These are phyloP conservation scores for Oryza rufipogon DNA, from an alignment of 176 grass and related monocot species.

Conservation along the genomic window DNA sequence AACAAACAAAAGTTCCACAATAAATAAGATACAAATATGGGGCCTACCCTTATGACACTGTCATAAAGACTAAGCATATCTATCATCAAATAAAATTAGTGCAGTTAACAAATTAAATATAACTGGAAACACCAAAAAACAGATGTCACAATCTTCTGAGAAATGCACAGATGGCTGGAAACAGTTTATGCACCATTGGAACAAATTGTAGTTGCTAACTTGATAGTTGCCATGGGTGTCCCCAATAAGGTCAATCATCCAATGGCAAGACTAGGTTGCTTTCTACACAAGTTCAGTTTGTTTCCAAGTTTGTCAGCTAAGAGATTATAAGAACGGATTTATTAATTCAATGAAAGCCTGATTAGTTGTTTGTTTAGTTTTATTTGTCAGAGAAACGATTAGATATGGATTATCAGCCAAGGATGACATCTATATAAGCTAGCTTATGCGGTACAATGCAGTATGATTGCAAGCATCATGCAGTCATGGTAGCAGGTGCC, in stretches of 20 bases:
- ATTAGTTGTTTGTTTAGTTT: not conserved
- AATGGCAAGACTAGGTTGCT: not conserved
- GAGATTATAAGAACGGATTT: not conserved
- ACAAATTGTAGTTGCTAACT: not conserved
- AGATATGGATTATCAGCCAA: not conserved
- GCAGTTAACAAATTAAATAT: constrained; percentile 16
- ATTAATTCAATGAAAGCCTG: not conserved
- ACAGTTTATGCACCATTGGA: not conserved
- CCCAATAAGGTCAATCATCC: not conserved
- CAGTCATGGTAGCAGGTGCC: constrained; percentile 9
- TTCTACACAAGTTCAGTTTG: not conserved
- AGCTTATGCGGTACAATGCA: not conserved
- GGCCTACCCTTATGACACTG: constrained; percentile 4
- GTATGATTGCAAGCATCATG: constrained; percentile 8
- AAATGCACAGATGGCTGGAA: not conserved
- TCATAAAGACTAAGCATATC: constrained; percentile 14
- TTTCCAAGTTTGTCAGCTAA: not conserved
- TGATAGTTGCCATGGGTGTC: not conserved
- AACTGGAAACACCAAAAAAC: not conserved
- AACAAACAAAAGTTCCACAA: constrained; percentile 38
- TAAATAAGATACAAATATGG: constrained; percentile 40
- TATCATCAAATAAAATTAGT: constrained; percentile 17
- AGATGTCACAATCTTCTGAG: not conserved
- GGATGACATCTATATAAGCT: not conserved
- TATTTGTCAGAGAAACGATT: not conserved